phyloP scores from a whole-genome alignment of 352 stramenopile species.

The Paralagenidium karlingii region DNA sequence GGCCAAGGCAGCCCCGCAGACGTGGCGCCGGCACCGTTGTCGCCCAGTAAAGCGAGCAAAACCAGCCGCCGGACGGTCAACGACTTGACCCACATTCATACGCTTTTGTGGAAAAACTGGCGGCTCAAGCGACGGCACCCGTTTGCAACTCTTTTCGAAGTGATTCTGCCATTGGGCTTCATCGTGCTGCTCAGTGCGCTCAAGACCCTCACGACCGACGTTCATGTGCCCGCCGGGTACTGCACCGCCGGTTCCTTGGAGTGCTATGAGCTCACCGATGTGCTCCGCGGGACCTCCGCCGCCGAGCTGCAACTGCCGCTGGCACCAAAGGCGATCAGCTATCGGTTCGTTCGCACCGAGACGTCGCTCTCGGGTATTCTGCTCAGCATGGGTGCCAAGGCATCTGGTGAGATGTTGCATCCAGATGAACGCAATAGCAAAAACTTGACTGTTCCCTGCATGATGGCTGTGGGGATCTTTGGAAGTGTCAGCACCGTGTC shows the following conservation, averaged over 20 bases:
- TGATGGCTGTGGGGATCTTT: conserved; percentile 9
- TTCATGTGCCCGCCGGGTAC: conserved; percentile 45
- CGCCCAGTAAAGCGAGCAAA: too few species aligned
- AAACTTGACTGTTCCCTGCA: conserved; percentile 4
- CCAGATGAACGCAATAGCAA: conserved; percentile 5
- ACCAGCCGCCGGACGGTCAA: too few species aligned
- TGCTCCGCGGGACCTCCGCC: conserved; percentile 9
- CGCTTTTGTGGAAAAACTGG: conserved; percentile 59
- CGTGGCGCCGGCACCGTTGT: too few species aligned
- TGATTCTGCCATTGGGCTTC: conserved; percentile 40
- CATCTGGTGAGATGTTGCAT: conserved; percentile 18
- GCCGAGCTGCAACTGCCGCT: too few species aligned
- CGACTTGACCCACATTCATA: too few species aligned
- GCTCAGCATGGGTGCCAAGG: conserved; percentile 19
- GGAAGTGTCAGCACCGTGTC: conserved; percentile 21
- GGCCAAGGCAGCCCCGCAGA: too few species aligned
- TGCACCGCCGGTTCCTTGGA: conserved; percentile 9
- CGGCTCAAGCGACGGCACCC: conserved; percentile 44
- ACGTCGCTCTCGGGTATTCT: conserved; percentile 38
- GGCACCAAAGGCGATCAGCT: too few species aligned
- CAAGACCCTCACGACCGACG: conserved; percentile 36
- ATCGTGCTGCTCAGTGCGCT: conserved; percentile 42
- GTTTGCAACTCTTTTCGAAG: conserved; percentile 33
- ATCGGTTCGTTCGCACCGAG: conserved; percentile 34
- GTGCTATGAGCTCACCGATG: too few species aligned